Percentiles rank a stretch among this genome's conserved stretches.
Evolutionary conservation across 2,329 filamentous ascomycete species (phyloP).

Genomic region (Aureobasidium sp.): DNA sequence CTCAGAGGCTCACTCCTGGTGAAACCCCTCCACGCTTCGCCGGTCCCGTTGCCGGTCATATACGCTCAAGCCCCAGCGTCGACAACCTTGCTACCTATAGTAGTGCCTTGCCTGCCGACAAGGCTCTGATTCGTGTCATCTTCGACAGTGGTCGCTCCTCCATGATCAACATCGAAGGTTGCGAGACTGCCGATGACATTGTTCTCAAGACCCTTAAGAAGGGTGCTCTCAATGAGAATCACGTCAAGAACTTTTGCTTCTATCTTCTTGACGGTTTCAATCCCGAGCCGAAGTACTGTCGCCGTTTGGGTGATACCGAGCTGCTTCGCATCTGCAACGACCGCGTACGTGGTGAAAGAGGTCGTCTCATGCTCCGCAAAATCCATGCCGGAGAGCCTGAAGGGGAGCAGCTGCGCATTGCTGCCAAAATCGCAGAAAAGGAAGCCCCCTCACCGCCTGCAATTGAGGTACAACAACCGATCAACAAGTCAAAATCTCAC

Average conservation of each 20-base stretch:
- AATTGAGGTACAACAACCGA: slow-evolving; percentile 54
- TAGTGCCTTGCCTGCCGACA: slow-evolving; percentile 75
- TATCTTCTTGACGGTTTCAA: slow-evolving; percentile 85
- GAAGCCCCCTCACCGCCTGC: slow-evolving; percentile 53
- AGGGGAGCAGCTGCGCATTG: slow-evolving; percentile 75
- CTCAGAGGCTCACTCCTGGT: slow-evolving; percentile 53
- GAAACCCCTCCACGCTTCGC: slow-evolving; percentile 12
- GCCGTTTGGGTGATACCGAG: slow-evolving; percentile 77
- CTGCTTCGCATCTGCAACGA: slow-evolving; percentile 88
- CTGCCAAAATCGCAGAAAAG: slow-evolving; percentile 82
- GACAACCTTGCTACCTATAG: slow-evolving; percentile 70
- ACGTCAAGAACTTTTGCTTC: slow-evolving; percentile 94
- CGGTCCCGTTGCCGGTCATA: slow-evolving; percentile 60
- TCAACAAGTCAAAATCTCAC: slow-evolving; percentile 68
- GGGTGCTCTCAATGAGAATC: slow-evolving; percentile 78
- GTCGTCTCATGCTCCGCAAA: slow-evolving; percentile 81
- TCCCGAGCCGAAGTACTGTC: slow-evolving; percentile 71
- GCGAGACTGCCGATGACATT: slow-evolving; percentile 86
- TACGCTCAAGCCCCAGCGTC: slow-evolving; percentile 73
- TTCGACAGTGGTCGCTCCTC: slow-evolving; percentile 87
- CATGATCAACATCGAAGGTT: slow-evolving; percentile 86
- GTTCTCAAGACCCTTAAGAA: slow-evolving; percentile 85
- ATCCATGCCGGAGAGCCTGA: slow-evolving; percentile 90
- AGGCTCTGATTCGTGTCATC: slow-evolving; percentile 87
- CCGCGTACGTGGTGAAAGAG: slow-evolving; percentile 74